These are phyloP conservation scores for Chytriomyces sp. DNA, from an alignment of 192 early-diverging fungal species.

Conservation along the genomic window DNA sequence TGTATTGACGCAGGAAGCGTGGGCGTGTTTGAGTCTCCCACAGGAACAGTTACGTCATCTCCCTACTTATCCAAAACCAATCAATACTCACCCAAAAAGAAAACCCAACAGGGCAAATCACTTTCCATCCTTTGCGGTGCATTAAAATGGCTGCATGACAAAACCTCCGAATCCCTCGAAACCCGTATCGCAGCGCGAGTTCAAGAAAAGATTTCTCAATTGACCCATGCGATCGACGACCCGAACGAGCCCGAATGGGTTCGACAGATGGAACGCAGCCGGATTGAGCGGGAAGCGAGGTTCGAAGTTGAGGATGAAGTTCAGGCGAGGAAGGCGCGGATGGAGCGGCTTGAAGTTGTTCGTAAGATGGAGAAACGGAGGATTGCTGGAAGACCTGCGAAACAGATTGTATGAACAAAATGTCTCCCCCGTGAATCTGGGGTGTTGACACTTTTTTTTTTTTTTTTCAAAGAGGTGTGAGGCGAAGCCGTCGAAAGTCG, in stretches of 20 bases:
- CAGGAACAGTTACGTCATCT: conserved; percentile 72
- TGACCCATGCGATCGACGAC: background rate
- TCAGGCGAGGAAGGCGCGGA: background rate
- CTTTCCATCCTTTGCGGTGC: conserved; percentile 86
- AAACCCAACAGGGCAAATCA: conserved; percentile 75
- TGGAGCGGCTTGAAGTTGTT: conserved; percentile 20
- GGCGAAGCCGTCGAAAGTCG: conserved; percentile 6
- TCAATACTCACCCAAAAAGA: background rate
- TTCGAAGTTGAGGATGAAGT: background rate
- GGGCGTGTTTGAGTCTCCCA: conserved; percentile 89
- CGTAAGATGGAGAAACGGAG: conserved; percentile 9
- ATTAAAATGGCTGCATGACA: conserved; percentile 78
- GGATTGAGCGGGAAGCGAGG: conserved; percentile 13
- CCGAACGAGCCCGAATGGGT: conserved; percentile 50
- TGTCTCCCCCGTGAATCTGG: no score
- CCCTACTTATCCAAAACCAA: background rate
- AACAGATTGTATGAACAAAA: background rate
- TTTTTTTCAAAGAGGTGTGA: no score
- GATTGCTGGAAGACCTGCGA: background rate
- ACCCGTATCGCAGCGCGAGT: conserved; percentile 8
- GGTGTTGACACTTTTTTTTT: no score
- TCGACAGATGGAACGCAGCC: background rate
- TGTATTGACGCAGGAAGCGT: conserved; percentile 71
- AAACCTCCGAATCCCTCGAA: conserved; percentile 17
- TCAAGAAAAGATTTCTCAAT: background rate